These are phyloP conservation scores for Breviolum minutum DNA, from an alignment of 73 alveolate species.

Conservation along the genomic window DNA sequence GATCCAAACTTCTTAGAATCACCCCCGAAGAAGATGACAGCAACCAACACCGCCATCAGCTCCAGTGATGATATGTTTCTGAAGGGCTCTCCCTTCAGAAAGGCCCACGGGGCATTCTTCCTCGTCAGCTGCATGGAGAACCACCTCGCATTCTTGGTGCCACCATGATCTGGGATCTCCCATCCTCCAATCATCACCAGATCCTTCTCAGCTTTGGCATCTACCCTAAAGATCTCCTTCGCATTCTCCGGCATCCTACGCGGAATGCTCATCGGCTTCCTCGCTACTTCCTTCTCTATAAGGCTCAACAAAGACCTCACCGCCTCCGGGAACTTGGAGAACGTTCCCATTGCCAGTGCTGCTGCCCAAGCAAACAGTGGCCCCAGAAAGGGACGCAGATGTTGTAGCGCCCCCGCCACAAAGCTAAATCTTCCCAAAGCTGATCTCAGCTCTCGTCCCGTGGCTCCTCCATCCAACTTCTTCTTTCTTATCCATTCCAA, in stretches of 20 bases:
- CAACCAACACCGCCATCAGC: neutral
- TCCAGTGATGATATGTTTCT: neutral
- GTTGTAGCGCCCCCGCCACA: neutral
- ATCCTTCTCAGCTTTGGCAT: neutral
- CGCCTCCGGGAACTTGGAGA: neutral
- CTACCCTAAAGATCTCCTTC: neutral
- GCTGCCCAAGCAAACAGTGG: constrained; percentile 24
- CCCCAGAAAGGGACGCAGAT: constrained; percentile 1
- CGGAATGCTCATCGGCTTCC: neutral
- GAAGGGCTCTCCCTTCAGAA: neutral
- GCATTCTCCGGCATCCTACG: neutral
- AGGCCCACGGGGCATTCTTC: neutral
- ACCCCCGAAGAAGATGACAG: neutral
- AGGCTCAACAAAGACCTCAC: neutral
- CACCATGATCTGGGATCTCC: neutral
- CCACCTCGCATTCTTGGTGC: neutral
- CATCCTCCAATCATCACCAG: neutral
- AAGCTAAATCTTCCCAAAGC: neutral
- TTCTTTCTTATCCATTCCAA: neutral
- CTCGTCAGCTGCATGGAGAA: neutral
- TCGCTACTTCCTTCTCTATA: neutral
- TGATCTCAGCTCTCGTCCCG: neutral
- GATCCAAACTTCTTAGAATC: neutral
- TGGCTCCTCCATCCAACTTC: neutral
- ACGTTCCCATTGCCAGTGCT: neutral